Base-by-base conservation (phyloP, 345 rosid genomes). In the Citrus trifoliata region DNA sequence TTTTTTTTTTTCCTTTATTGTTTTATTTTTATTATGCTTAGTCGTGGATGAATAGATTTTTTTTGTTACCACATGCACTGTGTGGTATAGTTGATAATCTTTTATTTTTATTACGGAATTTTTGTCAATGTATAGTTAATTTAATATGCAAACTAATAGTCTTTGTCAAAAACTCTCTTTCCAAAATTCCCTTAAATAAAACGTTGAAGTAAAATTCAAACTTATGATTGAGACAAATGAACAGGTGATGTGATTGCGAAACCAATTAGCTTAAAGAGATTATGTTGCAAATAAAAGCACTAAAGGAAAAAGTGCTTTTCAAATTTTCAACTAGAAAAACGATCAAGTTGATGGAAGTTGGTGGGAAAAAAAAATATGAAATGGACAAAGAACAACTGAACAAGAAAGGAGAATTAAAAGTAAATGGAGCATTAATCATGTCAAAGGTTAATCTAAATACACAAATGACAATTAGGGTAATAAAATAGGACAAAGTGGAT, bases 341-440 rank as follows among this genome's bases (percentile, higher is more conserved):
- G 10, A 71, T 48, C 71, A 80, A 69, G 80, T 80, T 78, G 80
- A 70, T 75, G n/a, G 78, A 40, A 81, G 79, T 32, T 76, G 81
- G 81, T 81, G 63, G 71, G 46, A 35, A 70, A 32, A 30, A 33
- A 30, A 33, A 13, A 13, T 1, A 65, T 28, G 10, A 70, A 69
- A 61, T 63, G 51, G 42, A 35, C 33, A 35, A 76, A 56, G 24
- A 46, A 46, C 51, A 46, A 46, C 18, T 46, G 58, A 40, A 74
- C 62, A 73, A 81, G 46, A 33, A 61, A 71, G 65, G 37, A 65
- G 38, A 65, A 58, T n/a, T 38, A 37, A 19, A 9, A 10, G 12
- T 7, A 46, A 71, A 24, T n/a, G 13, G 27, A 38, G 19, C 25
- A 5, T 25, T 55, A 80, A 77, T 62, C 53, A 80, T 67, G 61